Percentiles rank a stretch among this genome's conserved stretches.
These are phyloP conservation scores for Oryza glaberrima DNA, from an alignment of 176 grass and related monocot genomes.

Conservation along the genomic window DNA sequence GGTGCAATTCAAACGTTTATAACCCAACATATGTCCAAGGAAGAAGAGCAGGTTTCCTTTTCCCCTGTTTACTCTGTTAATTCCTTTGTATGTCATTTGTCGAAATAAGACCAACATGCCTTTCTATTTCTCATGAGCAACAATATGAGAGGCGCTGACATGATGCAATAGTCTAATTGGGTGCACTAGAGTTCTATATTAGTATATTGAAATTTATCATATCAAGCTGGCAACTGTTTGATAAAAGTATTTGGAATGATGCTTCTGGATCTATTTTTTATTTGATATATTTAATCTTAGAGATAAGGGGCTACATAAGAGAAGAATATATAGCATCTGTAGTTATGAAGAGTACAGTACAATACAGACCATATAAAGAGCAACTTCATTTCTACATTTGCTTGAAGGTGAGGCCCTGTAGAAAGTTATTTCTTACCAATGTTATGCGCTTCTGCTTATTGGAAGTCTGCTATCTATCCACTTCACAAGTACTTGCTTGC, in stretches of 20 bases:
- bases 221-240: slow-evolving; percentile 11
- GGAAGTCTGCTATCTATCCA: background rate
- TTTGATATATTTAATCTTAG: background rate
- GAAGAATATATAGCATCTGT: background rate
- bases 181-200: background rate
- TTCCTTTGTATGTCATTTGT: background rate
- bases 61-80: background rate
- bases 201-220: background rate
- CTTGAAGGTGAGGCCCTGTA: background rate
- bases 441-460: background rate
- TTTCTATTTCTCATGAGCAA: slow-evolving; percentile 13
- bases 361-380: background rate
- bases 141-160: background rate
- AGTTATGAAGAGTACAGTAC: background rate
- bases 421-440: background rate
- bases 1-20: slow-evolving; percentile 77
- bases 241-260: background rate
- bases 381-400: background rate
- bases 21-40: slow-evolving; percentile 92
- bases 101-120: background rate
- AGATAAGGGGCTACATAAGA: background rate
- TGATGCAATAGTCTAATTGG: background rate
- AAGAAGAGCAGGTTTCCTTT: slow-evolving; percentile 77
- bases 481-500: background rate
- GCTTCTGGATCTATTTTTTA: background rate